These are phyloP conservation scores for Penicillium sp. DNA, from an alignment of 2,329 filamentous ascomycete genomes.

Conservation along the genomic window DNA sequence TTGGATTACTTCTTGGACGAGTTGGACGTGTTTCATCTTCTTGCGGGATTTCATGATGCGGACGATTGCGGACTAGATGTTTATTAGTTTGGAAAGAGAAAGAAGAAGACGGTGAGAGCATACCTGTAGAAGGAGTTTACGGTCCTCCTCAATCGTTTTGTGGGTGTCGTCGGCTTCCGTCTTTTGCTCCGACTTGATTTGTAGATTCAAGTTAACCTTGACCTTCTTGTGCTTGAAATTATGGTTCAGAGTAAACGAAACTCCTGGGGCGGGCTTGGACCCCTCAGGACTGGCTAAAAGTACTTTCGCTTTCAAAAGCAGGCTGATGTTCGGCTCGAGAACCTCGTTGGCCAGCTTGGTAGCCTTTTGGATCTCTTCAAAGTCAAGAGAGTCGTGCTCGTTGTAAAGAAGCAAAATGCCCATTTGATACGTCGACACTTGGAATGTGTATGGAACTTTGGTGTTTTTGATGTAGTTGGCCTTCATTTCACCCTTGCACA, in stretches of 20 bases:
- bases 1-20: constrained; percentile 91
- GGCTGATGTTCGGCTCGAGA: constrained; percentile 78
- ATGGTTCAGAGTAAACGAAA: constrained; percentile 79
- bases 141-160: constrained; percentile 98
- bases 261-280: constrained; percentile 72
- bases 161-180: constrained; percentile 95
- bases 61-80: constrained; percentile 82
- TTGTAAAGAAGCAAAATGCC: constrained; percentile 93
- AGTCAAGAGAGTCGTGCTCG: constrained; percentile 76
- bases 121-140: constrained; percentile 95
- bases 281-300: constrained; percentile 67
- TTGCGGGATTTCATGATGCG: constrained; percentile 99
- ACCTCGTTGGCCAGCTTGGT: constrained; percentile 78
- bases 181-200: constrained; percentile 92
- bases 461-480: constrained; percentile 84
- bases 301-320: constrained; percentile 91
- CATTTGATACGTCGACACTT: constrained; percentile 98
- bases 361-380: constrained; percentile 79
- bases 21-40: constrained; percentile 94
- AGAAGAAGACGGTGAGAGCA: constrained; percentile 28
- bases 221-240: constrained; percentile 99
- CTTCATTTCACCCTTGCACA: constrained; percentile 96
- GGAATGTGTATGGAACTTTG: constrained; percentile 93
- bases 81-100: constrained; percentile 19
- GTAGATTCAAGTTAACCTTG: constrained; percentile 92